Percentiles rank a stretch among this genome's conserved stretches.
These are phyloP conservation scores for Gastrodia elata DNA, from an alignment of 106 monocot genomes.

Conservation along the genomic window DNA sequence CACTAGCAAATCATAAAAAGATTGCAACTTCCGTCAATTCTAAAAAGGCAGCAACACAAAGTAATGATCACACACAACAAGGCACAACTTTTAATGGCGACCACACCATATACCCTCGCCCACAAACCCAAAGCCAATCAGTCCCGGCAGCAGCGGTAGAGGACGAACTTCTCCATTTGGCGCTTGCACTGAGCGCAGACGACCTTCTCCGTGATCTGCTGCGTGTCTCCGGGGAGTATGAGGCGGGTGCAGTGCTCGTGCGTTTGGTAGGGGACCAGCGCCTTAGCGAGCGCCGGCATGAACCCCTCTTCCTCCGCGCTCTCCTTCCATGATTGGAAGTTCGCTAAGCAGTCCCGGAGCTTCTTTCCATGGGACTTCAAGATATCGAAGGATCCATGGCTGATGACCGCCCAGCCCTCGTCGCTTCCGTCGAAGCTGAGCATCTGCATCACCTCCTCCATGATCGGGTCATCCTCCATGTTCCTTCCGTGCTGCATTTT, in stretches of 20 bases:
- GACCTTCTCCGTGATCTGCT: constrained; percentile 40
- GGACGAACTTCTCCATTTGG: constrained; percentile 78
- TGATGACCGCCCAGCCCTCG: constrained; percentile 72
- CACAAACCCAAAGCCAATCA: no score
- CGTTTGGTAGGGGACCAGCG: constrained; percentile 50
- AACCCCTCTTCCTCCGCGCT: constrained; percentile 44
- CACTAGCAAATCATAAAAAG: no score
- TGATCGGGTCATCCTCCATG: constrained; percentile 48
- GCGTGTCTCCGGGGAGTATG: constrained; percentile 54
- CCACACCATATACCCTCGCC: no score
- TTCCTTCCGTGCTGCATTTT: constrained; percentile 53
- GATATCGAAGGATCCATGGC: constrained; percentile 38
- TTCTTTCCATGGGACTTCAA: constrained; percentile 43
- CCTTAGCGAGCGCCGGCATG: constrained; percentile 41
- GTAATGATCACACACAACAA: no score
- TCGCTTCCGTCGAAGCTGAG: constrained; percentile 76
- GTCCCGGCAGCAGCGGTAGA: constrained; percentile 76
- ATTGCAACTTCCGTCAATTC: no score
- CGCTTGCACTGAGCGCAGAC: constrained; percentile 64
- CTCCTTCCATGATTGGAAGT: constrained; percentile 54
- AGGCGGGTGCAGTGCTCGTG: constrained; percentile 72
- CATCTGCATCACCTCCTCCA: constrained; percentile 66
- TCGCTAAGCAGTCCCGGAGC: constrained; percentile 41
- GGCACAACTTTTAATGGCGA: no score
- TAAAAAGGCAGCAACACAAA: no score